A percentile compares a stretch with the other conserved stretches of the same genome.
phyloP scores from a whole-genome alignment of 129 eudicot species.

The Logfia minima region DNA sequence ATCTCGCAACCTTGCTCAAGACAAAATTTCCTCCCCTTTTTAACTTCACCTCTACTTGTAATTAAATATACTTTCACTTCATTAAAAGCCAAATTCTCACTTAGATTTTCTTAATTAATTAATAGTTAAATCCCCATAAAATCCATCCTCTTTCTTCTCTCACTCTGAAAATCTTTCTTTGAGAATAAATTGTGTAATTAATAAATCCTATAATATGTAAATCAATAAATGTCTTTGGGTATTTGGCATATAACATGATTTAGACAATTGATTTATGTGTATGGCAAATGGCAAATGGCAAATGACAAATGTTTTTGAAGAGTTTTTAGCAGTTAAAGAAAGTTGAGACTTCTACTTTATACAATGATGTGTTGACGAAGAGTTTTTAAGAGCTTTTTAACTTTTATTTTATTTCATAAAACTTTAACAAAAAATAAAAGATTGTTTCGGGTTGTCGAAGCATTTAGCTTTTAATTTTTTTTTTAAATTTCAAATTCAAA shows the following conservation, averaged over 20 bases:
- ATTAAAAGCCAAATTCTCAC: constrained; percentile 24
- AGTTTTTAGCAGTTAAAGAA: no score
- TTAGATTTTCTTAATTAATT: not conserved
- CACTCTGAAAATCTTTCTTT: not conserved
- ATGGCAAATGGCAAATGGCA: no score
- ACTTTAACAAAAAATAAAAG: no score
- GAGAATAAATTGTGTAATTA: not conserved
- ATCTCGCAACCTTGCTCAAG: constrained; percentile 27
- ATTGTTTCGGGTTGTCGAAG: no score
- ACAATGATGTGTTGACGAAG: no score
- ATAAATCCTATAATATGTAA: not conserved
- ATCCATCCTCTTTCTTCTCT: not conserved
- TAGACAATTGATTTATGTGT: not conserved
- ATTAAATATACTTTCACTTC: constrained; percentile 15
- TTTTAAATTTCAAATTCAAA: no score
- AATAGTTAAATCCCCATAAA: not conserved
- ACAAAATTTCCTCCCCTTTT: constrained; percentile 11
- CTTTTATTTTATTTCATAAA: no score
- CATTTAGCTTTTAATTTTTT: no score
- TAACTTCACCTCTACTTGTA: constrained; percentile 12
- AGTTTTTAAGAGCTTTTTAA: no score
- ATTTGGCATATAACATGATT: not conserved
- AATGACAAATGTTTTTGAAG: no score
- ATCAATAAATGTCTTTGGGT: no score
- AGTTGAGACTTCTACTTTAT: no score